Evolutionary conservation across 257 asterid species (phyloP), one percentile per base, ranked within the genome.

Genomic region (Solanum rostratum): DNA sequence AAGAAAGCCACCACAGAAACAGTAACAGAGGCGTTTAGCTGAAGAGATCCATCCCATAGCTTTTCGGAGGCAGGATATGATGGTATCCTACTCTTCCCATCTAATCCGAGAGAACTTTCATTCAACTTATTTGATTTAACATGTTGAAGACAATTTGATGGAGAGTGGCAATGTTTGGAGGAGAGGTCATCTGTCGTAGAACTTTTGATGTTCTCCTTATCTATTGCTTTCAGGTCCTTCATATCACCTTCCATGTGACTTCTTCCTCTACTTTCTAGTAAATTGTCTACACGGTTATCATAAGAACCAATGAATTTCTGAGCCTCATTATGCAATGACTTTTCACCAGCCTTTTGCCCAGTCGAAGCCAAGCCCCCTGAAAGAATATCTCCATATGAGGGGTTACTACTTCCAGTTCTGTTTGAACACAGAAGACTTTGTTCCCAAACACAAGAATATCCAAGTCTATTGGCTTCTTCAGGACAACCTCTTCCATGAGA

Each of bases 11-110:
- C 84, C 45, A 83, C 87, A 54, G 86, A 78, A 68, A 59, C 87
- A 24, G 63, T 63, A 49, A 81, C 13, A n/a, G 87, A 70, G 43
- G 86, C 49, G 53, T 84, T 84, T 12, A 88, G 87, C 86, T 86
- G 85, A 73, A 88, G 85, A 70, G 86, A 70, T 78, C 90, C 90
- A 54, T 80, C 87, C 90, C 90, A 88, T n/a, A 88, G 69, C 84
- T 86, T 84, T 88, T 84, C 88, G 71, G 57, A 62, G 9, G 78
- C 88, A 57, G 66, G 29, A 54, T 85, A 62, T 39, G 70, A 69
- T 24, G 62, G 41, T 59, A 41, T 57, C 63, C 68, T 65, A 49
- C 70, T 69, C 82, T 83, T 79, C 27, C 57, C 84, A 55, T 63
- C 63, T 39, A 80, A 79, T 59, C 66, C 81, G 39, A 39, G 68